Percentiles rank a stretch among this genome's conserved stretches.
Conservation (phyloP, 495 filamentous ascomycete genomes). For the Rusavskia elegans region DNA sequence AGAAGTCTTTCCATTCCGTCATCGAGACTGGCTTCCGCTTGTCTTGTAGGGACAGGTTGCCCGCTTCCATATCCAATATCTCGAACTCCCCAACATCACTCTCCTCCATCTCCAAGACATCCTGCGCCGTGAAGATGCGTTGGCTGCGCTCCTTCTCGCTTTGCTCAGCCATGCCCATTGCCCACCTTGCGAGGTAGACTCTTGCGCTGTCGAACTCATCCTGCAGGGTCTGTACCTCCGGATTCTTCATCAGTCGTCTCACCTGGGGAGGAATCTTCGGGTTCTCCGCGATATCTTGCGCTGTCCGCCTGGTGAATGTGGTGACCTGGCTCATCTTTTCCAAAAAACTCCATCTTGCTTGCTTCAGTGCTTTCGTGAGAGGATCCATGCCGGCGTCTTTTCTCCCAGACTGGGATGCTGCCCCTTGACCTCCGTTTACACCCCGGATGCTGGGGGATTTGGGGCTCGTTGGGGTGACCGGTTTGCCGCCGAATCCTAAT, state of each 20-base stretch:
- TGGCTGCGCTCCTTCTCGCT: constrained; percentile 71
- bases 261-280: constrained; percentile 78
- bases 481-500: constrained; percentile 56
- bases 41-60: constrained; percentile 52
- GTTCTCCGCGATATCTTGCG: constrained; percentile 81
- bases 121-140: constrained; percentile 82
- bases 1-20: constrained; percentile 77
- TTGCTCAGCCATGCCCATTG: constrained; percentile 96
- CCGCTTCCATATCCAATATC: constrained; percentile 68
- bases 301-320: constrained; percentile 81
- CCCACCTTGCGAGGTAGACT: constrained; percentile 88
- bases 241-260: constrained; percentile 68
- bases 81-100: constrained; percentile 92
- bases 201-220: constrained; percentile 95
- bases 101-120: constrained; percentile 86
- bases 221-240: constrained; percentile 86
- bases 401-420: constrained; percentile 17
- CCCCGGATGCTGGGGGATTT: no score
- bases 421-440: constrained; percentile 11
- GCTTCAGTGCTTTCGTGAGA: constrained; percentile 84
- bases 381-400: constrained; percentile 84
- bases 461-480: constrained; percentile 23
- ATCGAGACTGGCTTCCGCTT: constrained; percentile 60
- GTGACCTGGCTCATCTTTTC: constrained; percentile 94
- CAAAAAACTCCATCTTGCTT: constrained; percentile 87